Base-by-base conservation (phyloP, 345 rosid species). In the Raphanus raphanistrum region DNA sequence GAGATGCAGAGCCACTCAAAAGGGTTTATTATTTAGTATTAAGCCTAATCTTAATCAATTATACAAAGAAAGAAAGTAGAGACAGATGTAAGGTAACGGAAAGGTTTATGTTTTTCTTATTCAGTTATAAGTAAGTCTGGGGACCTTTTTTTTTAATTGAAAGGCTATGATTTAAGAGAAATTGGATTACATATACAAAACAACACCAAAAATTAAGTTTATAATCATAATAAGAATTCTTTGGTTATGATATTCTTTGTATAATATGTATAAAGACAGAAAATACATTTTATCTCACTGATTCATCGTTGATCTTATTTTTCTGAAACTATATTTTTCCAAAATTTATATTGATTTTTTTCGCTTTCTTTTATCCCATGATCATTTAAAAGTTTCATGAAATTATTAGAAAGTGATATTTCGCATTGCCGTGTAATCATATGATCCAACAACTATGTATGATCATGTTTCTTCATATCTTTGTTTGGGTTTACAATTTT, bases 1-100 rank as follows among this genome's bases (percentile, higher is more conserved):
- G 61, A 31, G 52, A 60, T 5, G 13, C 9, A 76, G 31, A 36
- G 25, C 68, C 70, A 63, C 38, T 35, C 63, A 62, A 60, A 31
- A 31, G 8, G 16, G 15, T 64, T 63, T 76, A 50, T 61, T 60
- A 12, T 45, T 45, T 13, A 3, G 8, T 25, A 27, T n/a, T 28
- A 15, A n/a, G 57, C 57, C 57, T 50, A 50, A 50, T 50, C 25
- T 48, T 48, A 48, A 48, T n/a, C 55, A 48, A 45, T 45, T 50
- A 50, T 11, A 32, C 32, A 58, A 66, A 11, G 8, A 10, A 26
- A 52, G n/a, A 48, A 36, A 67, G 67, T 25, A 45, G 54, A 61
- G 62, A 68, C 60, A 68, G 45, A 5, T 11, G 79, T 41, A 36
- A 26, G 60, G 73, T 10, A 16, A 7, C 15, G 8, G 2, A 36